phyloP scores from a whole-genome alignment of 2,329 filamentous ascomycete species.

The Claviceps sp. region DNA sequence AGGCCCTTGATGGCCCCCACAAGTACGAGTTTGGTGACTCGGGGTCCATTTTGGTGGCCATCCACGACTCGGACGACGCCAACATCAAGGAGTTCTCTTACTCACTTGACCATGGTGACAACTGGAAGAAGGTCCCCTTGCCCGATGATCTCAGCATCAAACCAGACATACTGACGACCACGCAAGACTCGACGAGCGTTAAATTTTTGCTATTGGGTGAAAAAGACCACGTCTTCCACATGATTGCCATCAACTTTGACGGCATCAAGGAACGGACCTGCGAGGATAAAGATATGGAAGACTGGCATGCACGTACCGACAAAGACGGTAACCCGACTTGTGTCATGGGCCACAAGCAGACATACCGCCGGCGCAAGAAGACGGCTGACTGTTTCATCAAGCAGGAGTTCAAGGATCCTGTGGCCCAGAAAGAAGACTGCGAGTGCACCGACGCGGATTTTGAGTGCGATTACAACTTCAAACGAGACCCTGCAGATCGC shows the following conservation, averaged over 20 bases:
- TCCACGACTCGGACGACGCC: conserved; percentile 57
- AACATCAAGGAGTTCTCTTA: conserved; percentile 49
- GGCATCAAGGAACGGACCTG: conserved; percentile 72
- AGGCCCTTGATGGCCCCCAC: conserved; percentile 65
- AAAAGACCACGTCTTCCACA: conserved; percentile 40
- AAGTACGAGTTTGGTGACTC: conserved; percentile 96
- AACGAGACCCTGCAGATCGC: conserved; percentile 47
- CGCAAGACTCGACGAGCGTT: conserved; percentile 80
- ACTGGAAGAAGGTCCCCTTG: conserved; percentile 62
- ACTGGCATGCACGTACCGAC: conserved; percentile 76
- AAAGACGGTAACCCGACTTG: conserved; percentile 71
- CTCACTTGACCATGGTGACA: conserved; percentile 79
- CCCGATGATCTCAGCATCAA: conserved; percentile 52
- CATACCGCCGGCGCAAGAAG: conserved; percentile 72
- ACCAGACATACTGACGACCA: conserved; percentile 68
- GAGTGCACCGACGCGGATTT: conserved; percentile 76
- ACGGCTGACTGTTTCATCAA: conserved; percentile 81
- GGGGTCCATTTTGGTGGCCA: conserved; percentile 74
- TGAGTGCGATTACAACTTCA: conserved; percentile 93
- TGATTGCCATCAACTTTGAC: conserved; percentile 73
- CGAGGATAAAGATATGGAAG: conserved; percentile 63
- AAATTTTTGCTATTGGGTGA: conserved; percentile 74
- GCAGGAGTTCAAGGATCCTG: conserved; percentile 67
- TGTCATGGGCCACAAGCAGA: conserved; percentile 92
- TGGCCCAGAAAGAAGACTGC: conserved; percentile 58